phyloP scores from a whole-genome alignment of 208 protist genomes.

The Endotrypanum monterogeii region DNA sequence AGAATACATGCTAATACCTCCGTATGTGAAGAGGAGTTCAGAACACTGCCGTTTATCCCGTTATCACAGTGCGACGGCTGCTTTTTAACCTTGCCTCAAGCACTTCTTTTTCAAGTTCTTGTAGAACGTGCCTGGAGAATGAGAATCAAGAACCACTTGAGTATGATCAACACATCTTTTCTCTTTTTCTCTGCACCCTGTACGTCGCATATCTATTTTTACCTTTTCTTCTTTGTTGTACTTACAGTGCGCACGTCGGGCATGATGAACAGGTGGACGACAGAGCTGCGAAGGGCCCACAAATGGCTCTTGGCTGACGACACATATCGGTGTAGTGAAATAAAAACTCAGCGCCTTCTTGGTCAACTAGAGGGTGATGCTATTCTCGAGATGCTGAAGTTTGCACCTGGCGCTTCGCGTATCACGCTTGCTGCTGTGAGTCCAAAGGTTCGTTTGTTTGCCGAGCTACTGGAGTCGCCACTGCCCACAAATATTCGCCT shows the following conservation, averaged over 20 bases:
- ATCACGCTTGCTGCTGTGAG: slow-evolving; percentile 12
- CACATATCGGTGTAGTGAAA: slow-evolving; percentile 3
- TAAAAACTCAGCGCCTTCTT: slow-evolving; percentile 11
- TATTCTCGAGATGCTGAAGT: slow-evolving; percentile 11
- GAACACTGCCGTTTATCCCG: background rate
- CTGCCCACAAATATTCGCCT: slow-evolving; percentile 1
- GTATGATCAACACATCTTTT: background rate
- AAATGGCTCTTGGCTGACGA: slow-evolving; percentile 5
- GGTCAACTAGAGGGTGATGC: slow-evolving; percentile 4
- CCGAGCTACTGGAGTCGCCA: slow-evolving; percentile 5
- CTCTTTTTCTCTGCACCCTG: background rate
- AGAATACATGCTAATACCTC: background rate
- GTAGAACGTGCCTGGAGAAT: background rate
- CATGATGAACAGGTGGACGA: slow-evolving; percentile 4
- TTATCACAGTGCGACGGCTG: background rate
- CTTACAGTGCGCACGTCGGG: background rate
- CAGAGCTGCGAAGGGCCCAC: slow-evolving; percentile 6
- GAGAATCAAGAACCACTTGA: background rate
- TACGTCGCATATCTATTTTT: background rate
- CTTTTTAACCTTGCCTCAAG: too few relatives aligned
- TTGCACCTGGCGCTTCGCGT: background rate
- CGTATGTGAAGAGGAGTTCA: background rate
- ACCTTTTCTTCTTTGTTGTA: background rate
- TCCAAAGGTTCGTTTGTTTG: slow-evolving; percentile 8
- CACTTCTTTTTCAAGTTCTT: background rate